Evolutionary conservation across 257 asterid species (phyloP).

Genomic region (Petrea volubilis): DNA sequence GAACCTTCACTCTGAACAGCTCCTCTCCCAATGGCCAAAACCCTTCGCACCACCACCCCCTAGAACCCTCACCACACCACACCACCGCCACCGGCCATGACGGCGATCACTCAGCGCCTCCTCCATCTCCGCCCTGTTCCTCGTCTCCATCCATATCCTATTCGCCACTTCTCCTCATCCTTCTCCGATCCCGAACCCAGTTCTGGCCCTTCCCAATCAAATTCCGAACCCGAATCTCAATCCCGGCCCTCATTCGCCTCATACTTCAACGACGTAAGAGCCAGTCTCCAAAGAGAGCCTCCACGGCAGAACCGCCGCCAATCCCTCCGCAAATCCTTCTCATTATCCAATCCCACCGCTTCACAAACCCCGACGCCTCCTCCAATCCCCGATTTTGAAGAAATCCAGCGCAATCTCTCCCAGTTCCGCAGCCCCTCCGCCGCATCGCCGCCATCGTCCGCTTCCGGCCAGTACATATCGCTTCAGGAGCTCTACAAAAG

Average conservation of each 20-base stretch:
- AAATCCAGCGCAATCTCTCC: conserved; percentile 34
- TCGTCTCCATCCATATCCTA: neutral
- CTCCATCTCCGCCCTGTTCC: conserved; percentile 32
- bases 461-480: conserved; percentile 23
- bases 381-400: conserved; percentile 4
- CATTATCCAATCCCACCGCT: neutral
- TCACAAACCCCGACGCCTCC: conserved; percentile 25
- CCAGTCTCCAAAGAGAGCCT: conserved; percentile 35
- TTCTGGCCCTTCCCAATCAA: conserved; percentile 20
- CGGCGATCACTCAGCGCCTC: conserved; percentile 39
- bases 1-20: too few species aligned
- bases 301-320: conserved; percentile 15
- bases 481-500: conserved; percentile 37
- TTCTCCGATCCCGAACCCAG: conserved; percentile 23
- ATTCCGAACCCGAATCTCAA: conserved; percentile 17
- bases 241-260: conserved; percentile 28
- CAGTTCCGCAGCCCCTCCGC: conserved; percentile 36
- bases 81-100: conserved; percentile 31
- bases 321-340: conserved; percentile 9
- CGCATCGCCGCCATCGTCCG: conserved; percentile 24
- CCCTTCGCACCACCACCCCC: too few species aligned
- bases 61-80: too few species aligned
- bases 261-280: conserved; percentile 31
- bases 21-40: too few species aligned
- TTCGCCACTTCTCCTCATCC: conserved; percentile 23